Base-by-base conservation (phyloP, 345 rosid species). In the Eucalyptus polybractea region DNA sequence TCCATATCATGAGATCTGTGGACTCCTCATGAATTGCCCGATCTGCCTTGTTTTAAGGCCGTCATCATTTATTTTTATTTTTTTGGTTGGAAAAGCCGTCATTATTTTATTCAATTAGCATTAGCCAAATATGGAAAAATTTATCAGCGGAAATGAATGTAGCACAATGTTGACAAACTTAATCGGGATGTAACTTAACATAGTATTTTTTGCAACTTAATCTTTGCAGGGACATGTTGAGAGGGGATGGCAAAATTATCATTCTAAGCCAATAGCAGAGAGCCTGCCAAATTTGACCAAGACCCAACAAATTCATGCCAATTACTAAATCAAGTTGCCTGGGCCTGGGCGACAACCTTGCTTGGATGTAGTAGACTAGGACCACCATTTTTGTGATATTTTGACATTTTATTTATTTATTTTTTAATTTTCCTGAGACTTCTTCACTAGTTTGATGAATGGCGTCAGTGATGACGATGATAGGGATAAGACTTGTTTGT, bases 1-100 rank as follows among this genome's bases (percentile, higher is more conserved):
- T 65, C 33, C 37, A 13, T 4, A 65, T 65, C 72, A 65, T 2
- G 19, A 13, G 37, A 65, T 62, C 19, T 65, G 14, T 14, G 19
- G 3, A 7, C 19, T 65, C 19, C 72, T 29, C 19, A 13, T 31
- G 16, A n/a, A 16, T 65, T 16, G 0, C 3, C 19, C 10, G 5
- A 65, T n/a, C 3, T 14, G 72, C 37, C 37, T 65, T 4, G 37
- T 14, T 65, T 31, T 13, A n/a, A 65, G 37, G 72, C 37, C 9
- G 4, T 62, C 72, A 13, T 29, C 7, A 4, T 62, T 62, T 29
- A 53, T 53, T 1, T 7, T 53, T 50, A 0, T 11, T 47, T 44
- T 2, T 16, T 50, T 6, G 22, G 56, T 51, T 51, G 54, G 21
- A 2, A 29, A 62, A 7, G 33, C 33, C 16, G 1, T 62, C 33